Conservation (phyloP, 2,329 filamentous ascomycete genomes). For the Monilinia polystroma region DNA sequence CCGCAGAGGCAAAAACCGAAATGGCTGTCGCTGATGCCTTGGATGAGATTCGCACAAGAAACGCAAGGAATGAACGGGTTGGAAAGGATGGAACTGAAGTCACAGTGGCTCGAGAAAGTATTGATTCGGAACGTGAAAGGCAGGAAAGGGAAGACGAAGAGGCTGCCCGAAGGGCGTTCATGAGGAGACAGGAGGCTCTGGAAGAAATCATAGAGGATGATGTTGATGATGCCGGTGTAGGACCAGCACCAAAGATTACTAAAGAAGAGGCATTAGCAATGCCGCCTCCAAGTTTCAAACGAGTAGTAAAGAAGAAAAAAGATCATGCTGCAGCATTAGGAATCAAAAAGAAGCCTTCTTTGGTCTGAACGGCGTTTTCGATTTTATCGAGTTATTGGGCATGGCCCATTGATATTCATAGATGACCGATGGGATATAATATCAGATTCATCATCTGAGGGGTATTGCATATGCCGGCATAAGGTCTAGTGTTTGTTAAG, state of each 20-base stretch:
- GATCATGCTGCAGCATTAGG: constrained; percentile 71
- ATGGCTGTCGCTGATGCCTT: constrained; percentile 96
- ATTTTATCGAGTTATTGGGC: neutral
- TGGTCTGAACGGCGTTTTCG: constrained; percentile 45
- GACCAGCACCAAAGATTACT: constrained; percentile 41
- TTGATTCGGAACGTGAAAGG: constrained; percentile 60
- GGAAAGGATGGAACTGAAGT: constrained; percentile 66
- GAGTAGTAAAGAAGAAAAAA: constrained; percentile 84
- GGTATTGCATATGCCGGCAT: neutral
- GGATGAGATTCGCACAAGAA: constrained; percentile 89
- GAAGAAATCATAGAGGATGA: constrained; percentile 41
- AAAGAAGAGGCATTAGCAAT: constrained; percentile 43
- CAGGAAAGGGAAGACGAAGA: constrained; percentile 83
- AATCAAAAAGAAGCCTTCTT: constrained; percentile 77
- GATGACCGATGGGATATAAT: too few species aligned
- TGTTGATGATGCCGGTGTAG: constrained; percentile 35
- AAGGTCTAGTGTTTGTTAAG: neutral
- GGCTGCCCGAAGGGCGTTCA: constrained; percentile 75
- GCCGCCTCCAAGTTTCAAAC: constrained; percentile 67
- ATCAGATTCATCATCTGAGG: neutral
- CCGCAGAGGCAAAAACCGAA: constrained; percentile 85
- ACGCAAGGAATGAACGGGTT: constrained; percentile 80
- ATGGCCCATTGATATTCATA: too few species aligned
- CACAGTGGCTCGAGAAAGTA: constrained; percentile 50
- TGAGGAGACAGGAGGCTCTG: constrained; percentile 39